Evolutionary conservation across 2,329 filamentous ascomycete genomes (phyloP).

Genomic region (Aspergillus fumigatiaffinis): DNA sequence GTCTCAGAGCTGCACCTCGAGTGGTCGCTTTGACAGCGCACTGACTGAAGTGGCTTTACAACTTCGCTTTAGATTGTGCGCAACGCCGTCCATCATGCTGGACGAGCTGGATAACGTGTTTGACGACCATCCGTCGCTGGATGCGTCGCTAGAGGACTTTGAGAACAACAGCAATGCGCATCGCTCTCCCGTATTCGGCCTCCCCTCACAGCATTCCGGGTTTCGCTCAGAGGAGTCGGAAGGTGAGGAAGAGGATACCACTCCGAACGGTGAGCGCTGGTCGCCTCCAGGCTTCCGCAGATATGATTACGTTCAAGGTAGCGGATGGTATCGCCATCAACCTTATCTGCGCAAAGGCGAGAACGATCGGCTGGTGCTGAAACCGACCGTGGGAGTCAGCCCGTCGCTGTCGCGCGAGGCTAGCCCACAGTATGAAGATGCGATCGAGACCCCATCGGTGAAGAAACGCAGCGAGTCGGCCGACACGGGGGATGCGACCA

Average conservation of each 20-base stretch:
- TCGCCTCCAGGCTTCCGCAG: conserved; percentile 62
- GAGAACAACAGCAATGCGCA: conserved; percentile 48
- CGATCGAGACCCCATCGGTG: conserved; percentile 41
- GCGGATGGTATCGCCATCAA: conserved; percentile 52
- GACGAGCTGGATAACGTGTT: conserved; percentile 48
- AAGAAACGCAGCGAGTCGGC: conserved; percentile 20
- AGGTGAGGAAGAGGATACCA: conserved; percentile 32
- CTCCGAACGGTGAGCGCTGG: conserved; percentile 51
- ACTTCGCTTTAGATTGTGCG: conserved; percentile 21
- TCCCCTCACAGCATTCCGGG: conserved; percentile 60
- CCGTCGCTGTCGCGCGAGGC: conserved; percentile 53
- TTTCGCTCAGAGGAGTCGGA: conserved; percentile 56
- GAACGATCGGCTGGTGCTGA: conserved; percentile 35
- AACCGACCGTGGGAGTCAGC: conserved; percentile 41
- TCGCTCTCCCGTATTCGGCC: conserved; percentile 50
- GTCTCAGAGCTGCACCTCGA: conserved; percentile 19
- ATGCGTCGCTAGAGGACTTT: conserved; percentile 60
- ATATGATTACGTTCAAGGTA: conserved; percentile 49
- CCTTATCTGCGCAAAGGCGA: conserved; percentile 44
- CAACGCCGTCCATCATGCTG: conserved; percentile 40
- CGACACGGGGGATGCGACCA: conserved; percentile 24
- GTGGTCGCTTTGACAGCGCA: conserved; percentile 17
- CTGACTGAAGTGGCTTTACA: conserved; percentile 22
- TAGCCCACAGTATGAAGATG: conserved; percentile 59
- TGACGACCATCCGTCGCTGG: conserved; percentile 57